A percentile compares a stretch with the other conserved stretches of the same genome.
These are phyloP conservation scores for Carpinus viminea DNA, from an alignment of 306 rosid species.

Conservation along the genomic window DNA sequence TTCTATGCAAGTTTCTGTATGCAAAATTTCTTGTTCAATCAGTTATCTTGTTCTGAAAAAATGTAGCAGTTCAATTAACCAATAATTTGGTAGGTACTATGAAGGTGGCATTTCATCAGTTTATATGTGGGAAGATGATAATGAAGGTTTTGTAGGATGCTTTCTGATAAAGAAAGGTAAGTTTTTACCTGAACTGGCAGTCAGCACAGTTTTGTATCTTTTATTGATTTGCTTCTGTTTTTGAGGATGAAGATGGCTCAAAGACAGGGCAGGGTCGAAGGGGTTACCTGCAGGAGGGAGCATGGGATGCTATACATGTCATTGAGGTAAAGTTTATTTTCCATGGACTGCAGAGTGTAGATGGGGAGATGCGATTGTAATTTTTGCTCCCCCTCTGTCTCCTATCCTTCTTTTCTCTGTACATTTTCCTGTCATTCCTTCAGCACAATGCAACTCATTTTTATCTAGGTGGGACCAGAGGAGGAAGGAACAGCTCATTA, in stretches of 20 bases:
- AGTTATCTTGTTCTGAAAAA: constrained; percentile 19
- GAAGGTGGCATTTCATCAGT: constrained; percentile 99
- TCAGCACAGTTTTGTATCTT: constrained; percentile 17
- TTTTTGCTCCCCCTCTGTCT: constrained; percentile 8
- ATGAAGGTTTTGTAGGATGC: constrained; percentile 86
- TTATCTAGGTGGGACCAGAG: constrained; percentile 75
- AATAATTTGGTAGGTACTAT: constrained; percentile 74
- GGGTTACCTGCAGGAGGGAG: constrained; percentile 92
- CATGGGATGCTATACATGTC: constrained; percentile 99
- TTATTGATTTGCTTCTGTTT: constrained; percentile 36
- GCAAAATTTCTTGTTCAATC: background rate
- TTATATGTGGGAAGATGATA: constrained; percentile 97
- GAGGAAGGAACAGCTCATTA: constrained; percentile 80
- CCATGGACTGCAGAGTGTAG: constrained; percentile 8
- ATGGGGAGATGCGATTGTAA: background rate
- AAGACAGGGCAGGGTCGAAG: constrained; percentile 95
- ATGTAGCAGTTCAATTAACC: constrained; percentile 48
- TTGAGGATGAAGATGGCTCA: constrained; percentile 77
- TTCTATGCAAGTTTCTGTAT: constrained; percentile 4
- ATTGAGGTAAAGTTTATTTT: constrained; percentile 63
- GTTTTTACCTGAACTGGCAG: constrained; percentile 20
- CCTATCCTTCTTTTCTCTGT: background rate
- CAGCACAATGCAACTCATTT: constrained; percentile 12
- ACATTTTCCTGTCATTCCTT: background rate
- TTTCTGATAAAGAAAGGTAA: constrained; percentile 91